Evolutionary conservation across 202 grass and related monocot species (phyloP).

Genomic region (Brachypodium distachyon): DNA sequence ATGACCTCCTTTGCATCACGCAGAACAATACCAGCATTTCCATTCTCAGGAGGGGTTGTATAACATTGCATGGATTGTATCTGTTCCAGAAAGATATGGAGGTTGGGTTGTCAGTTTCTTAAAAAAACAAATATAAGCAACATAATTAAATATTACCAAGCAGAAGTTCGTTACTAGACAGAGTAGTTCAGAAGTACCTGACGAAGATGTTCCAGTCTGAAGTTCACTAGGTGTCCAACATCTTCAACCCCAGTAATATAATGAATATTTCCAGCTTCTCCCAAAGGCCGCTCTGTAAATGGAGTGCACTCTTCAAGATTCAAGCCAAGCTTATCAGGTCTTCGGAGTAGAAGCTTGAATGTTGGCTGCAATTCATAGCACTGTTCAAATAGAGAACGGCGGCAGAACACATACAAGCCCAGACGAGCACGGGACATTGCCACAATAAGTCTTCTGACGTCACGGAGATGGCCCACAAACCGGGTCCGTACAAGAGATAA

Average conservation of each 20-base stretch:
- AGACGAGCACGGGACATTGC: slow-evolving; percentile 92
- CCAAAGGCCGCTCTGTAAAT: slow-evolving; percentile 66
- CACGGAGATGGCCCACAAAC: slow-evolving; percentile 93
- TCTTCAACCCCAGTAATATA: slow-evolving; percentile 62
- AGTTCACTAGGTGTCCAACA: slow-evolving; percentile 79
- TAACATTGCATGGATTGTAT: slow-evolving; percentile 74
- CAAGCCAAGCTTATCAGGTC: slow-evolving; percentile 69
- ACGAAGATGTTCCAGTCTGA: slow-evolving; percentile 77
- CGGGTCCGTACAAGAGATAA: slow-evolving; percentile 89
- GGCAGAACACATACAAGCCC: slow-evolving; percentile 86
- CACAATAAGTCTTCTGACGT: slow-evolving; percentile 89
- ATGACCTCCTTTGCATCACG: slow-evolving; percentile 5
- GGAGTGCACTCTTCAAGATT: slow-evolving; percentile 83
- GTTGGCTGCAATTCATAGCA: slow-evolving; percentile 98
- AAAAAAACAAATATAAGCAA: not conserved
- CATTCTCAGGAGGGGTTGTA: slow-evolving; percentile 21
- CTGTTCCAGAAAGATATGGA: slow-evolving; percentile 31
- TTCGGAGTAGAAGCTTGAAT: slow-evolving; percentile 76
- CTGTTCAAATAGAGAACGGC: slow-evolving; percentile 75
- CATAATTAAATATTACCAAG: not conserved
- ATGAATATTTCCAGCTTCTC: slow-evolving; percentile 49
- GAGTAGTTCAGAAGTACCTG: slow-evolving; percentile 34
- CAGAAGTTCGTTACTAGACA: not conserved
- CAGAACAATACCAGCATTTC: slow-evolving; percentile 6
- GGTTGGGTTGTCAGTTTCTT: not conserved